phyloP scores from a whole-genome alignment of 2,329 filamentous ascomycete genomes.

The Colletotrichum sp. region DNA sequence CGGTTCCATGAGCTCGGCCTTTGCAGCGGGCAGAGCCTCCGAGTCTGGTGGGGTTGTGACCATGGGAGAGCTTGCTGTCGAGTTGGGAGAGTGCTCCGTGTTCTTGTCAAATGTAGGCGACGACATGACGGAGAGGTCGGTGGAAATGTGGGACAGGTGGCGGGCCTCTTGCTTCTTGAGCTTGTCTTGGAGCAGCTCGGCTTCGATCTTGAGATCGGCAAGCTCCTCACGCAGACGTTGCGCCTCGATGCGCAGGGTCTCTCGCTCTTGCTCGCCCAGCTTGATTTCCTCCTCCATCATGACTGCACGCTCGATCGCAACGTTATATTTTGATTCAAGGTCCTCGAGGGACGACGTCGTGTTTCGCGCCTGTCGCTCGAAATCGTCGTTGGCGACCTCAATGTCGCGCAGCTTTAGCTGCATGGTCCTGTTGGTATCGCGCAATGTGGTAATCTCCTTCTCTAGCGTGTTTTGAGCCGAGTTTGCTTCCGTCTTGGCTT shows the following conservation, averaged over 20 bases:
- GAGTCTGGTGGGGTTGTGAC: conserved; percentile 82
- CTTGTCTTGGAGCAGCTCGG: conserved; percentile 94
- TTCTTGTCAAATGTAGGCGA: conserved; percentile 77
- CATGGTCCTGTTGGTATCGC: conserved; percentile 82
- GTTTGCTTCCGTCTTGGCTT: conserved; percentile 88
- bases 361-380: conserved; percentile 93
- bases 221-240: conserved; percentile 91
- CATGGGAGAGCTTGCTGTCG: conserved; percentile 90
- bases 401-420: conserved; percentile 89
- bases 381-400: conserved; percentile 98
- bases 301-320: conserved; percentile 88
- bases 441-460: conserved; percentile 92
- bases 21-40: conserved; percentile 12
- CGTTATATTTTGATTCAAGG: conserved; percentile 95
- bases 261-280: conserved; percentile 88
- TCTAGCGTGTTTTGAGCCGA: conserved; percentile 84
- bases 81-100: conserved; percentile 76
- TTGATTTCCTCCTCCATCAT: conserved; percentile 96
- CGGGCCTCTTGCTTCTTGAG: conserved; percentile 73
- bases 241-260: conserved; percentile 85
- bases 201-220: conserved; percentile 91
- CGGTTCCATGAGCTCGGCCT: conserved; percentile 77
- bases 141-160: conserved; percentile 64
- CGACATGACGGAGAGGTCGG: conserved; percentile 66
- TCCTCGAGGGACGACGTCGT: conserved; percentile 96